Evolutionary conservation across 805 yeast genomes (phyloP), one percentile per base, ranked within the genome.

Genomic region (Candida gorgasii): DNA sequence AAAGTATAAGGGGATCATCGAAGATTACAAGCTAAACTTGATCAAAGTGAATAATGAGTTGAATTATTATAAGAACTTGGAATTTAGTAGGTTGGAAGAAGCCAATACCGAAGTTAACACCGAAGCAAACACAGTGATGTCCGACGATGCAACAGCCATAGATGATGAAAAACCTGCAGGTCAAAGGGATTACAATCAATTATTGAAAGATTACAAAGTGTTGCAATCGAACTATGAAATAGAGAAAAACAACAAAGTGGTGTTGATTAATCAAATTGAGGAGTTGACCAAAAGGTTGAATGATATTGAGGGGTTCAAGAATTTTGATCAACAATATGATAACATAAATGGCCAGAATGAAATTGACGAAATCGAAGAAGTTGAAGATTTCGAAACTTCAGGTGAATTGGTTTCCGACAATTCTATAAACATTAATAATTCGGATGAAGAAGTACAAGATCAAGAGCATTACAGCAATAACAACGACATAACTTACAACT

Each of bases 191-290:
- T 65, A 62, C 51, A 48, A 57, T 34, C 55, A 60, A 41, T 49
- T 71, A 18, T 42, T 57, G 26, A 67, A 59, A 40, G 69, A 68
- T 34, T 67, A 52, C 49, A 62, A 62, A 39, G 67, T 74, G 2
- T 59, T 78, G 15, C 72, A 73, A 51, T 68, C 73, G 41, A 78
- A 78, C 48, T 70, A 66, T 48, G 82, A 78, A 48, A 59, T 78
- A 17, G 84, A 78, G 51, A 67, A 69, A 36, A 76, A 70, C 50
- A 75, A 80, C 29, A 76, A 76, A 49, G 63, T 72, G 44, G 61
- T 74, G 35, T 72, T 78, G 39, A 75, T 78, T 36, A 82, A 77
- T 50, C 81, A 78, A 57, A 63, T 78, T 32, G 84, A 78, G 51
- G 59, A 62, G 49, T 59, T 77, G 45, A 68, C 74, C 34, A 67